Evolutionary conservation across 352 stramenopile species (phyloP).

Genomic region (Phytophthora brassicae): DNA sequence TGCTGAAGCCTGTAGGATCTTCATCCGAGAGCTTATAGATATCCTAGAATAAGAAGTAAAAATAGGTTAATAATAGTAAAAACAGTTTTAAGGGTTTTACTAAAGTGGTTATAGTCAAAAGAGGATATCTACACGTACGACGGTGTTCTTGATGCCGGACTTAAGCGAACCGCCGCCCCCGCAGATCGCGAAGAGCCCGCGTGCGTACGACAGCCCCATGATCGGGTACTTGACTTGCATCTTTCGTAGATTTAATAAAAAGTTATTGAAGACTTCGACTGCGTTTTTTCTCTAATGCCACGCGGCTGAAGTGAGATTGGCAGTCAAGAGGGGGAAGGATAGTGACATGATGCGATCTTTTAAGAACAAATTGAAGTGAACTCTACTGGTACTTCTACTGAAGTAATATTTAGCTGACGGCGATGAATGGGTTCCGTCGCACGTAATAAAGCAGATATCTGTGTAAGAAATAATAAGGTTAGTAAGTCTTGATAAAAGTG

Average conservation of each 20-base stretch:
- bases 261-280: too few relatives aligned
- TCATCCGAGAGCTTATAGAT: constrained; percentile 71
- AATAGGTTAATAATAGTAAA: too few relatives aligned
- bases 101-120: too few relatives aligned
- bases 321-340: constrained; percentile 1
- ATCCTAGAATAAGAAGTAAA: constrained; percentile 36
- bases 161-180: constrained; percentile 80
- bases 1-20: constrained; percentile 65
- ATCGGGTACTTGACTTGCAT: constrained; percentile 88
- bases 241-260: too few relatives aligned
- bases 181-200: constrained; percentile 76
- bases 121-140: constrained; percentile 44
- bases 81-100: background rate
- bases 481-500: background rate
- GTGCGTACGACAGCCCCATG: constrained; percentile 78
- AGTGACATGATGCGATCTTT: background rate
- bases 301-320: constrained; percentile 1
- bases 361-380: background rate
- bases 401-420: constrained; percentile 4
- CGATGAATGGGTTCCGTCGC: constrained; percentile 33
- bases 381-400: too few relatives aligned
- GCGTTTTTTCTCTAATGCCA: constrained; percentile 11
- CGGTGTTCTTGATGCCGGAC: constrained; percentile 86
- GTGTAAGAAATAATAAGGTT: constrained; percentile 1
- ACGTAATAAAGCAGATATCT: constrained; percentile 53